Percentiles rank a stretch among this genome's conserved stretches.
phyloP scores from a whole-genome alignment of 2,329 filamentous ascomycete species.

The Aspergillus puulaauensis region DNA sequence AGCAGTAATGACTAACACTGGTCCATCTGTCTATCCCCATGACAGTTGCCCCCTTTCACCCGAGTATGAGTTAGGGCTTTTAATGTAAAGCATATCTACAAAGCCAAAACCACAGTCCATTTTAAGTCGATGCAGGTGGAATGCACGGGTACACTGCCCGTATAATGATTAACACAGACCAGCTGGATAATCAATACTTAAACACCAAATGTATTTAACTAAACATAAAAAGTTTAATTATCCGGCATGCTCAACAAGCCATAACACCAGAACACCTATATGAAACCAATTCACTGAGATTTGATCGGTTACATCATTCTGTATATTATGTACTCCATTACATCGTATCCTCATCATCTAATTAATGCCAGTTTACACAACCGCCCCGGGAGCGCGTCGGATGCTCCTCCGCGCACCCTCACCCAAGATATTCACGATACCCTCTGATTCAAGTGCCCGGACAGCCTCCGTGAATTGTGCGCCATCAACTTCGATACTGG shows the following conservation, averaged over 20 bases:
- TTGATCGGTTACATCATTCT: conserved; percentile 9
- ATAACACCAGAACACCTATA: conserved; percentile 18
- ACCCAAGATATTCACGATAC: conserved; percentile 73
- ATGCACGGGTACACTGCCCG: no score
- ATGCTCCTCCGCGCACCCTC: conserved; percentile 83
- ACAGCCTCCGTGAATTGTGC: conserved; percentile 82
- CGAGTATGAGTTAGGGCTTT: no score
- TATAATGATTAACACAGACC: not conserved
- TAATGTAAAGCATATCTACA: no score
- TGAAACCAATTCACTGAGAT: not conserved
- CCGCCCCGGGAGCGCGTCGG: conserved; percentile 64
- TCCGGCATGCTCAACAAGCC: not conserved
- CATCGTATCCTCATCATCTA: conserved; percentile 23
- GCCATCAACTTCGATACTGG: conserved; percentile 68
- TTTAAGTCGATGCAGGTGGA: no score
- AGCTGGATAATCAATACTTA: not conserved
- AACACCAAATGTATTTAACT: not conserved
- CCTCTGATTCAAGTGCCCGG: conserved; percentile 78
- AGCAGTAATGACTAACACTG: no score
- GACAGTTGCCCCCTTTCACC: no score
- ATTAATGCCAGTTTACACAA: conserved; percentile 10
- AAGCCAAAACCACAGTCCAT: no score
- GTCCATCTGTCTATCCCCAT: no score
- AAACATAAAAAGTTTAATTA: not conserved
- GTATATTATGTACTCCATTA: conserved; percentile 29